Evolutionary conservation across 345 rosid genomes (phyloP), one percentile per base, ranked within the genome.

Genomic region (Ceriops decandra): DNA sequence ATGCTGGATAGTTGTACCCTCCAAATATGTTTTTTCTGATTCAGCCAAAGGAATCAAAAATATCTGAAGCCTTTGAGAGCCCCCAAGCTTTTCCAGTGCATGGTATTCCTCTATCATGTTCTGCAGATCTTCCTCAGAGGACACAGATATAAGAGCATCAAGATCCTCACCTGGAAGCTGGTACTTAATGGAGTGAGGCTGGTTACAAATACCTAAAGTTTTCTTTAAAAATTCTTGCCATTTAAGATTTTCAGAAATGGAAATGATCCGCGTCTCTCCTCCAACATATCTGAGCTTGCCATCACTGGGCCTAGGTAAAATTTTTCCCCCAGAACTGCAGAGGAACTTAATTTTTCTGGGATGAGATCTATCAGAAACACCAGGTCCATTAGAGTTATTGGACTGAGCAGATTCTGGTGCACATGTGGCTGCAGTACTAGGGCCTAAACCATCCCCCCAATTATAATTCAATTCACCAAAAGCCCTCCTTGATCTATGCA

Each of bases 131-230:
- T 88, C 90, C 15, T 82, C 83, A 3, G 92, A 84, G 76, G 87
- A 82, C 13, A 85, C 87, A 0, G 92, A 88, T 74, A 88, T 88
- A 36, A 87, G 67, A 15, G 90, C 82, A 70, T 84, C 90, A 65
- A 87, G 87, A 69, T 84, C 91, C 78, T 87, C 89, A 7, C 89
- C 89, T 26, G 92, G 92, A 79, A 87, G 92, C 76, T 87, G 90
- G 67, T 85, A 88, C 74, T 84, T 88, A 38, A 88, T 82, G 0
- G 83, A 81, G 70, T 85, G 92, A 47, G 82, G 74, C 38, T 76
- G 82, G 36, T 74, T 78, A 76, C 88, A 88, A 57, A 84, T 78
- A 65, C 59, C 62, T 35, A 71, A 76, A 4, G 90, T 88, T 74
- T 79, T 85, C 77, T 70, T 81, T 69, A 82, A 80, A 74, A 88